Evolutionary conservation across 225 moss, liverwort and hornwort species (phyloP).

Genomic region (Physcomitrium patens): DNA sequence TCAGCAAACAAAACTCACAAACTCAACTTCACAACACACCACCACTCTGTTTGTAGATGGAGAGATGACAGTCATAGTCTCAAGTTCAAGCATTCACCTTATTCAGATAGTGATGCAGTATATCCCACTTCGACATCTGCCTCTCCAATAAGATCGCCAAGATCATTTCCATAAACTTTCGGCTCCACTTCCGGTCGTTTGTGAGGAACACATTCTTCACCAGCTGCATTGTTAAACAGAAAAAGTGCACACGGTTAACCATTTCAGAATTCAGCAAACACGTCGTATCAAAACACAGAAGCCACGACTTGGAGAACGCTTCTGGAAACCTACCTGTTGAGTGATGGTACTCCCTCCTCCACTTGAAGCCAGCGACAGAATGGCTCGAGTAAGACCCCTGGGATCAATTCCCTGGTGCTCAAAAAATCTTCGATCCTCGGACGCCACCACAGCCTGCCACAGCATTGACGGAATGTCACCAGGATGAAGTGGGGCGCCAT

Average conservation of each 20-base stretch:
- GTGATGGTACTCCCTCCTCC: conserved; percentile 99
- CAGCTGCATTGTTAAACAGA: conserved; percentile 53
- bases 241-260: not conserved
- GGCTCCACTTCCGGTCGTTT: conserved; percentile 89
- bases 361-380: conserved; percentile 68
- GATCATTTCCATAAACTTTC: conserved; percentile 90
- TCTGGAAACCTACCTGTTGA: conserved; percentile 62
- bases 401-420: conserved; percentile 94
- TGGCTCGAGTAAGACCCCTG: conserved; percentile 74
- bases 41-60: conserved; percentile 25
- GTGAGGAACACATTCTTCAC: conserved; percentile 85
- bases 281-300: not conserved
- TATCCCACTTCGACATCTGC: conserved; percentile 95
- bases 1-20: conserved; percentile 40
- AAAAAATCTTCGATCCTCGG: conserved; percentile 96
- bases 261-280: conserved; percentile 12
- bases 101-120: conserved; percentile 85
- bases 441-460: conserved; percentile 99
- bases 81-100: conserved; percentile 52
- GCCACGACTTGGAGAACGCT: not conserved
- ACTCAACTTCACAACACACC: conserved; percentile 29
- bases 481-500: conserved; percentile 47
- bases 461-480: conserved; percentile 80
- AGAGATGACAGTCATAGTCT: not conserved
- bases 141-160: conserved; percentile 85